phyloP scores from a whole-genome alignment of 2,329 filamentous ascomycete genomes.

The Raffaelea deltoideospora region DNA sequence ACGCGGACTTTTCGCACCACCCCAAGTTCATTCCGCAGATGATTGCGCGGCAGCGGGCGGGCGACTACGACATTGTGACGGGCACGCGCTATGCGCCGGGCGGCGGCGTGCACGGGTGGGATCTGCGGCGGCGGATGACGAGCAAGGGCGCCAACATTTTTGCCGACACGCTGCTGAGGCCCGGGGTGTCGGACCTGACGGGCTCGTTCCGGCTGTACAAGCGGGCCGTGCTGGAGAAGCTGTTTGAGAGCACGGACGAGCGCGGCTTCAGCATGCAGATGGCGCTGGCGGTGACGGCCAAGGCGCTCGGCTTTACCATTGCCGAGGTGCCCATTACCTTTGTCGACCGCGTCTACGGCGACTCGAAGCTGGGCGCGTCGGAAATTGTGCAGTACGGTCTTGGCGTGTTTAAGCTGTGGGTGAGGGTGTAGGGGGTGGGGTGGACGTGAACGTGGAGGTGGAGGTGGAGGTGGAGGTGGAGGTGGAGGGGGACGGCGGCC shows the following conservation, averaged over 20 bases:
- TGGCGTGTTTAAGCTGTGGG: conserved; percentile 63
- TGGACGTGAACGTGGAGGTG: too few species aligned
- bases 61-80: conserved; percentile 89
- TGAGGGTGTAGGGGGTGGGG: conserved; percentile 52
- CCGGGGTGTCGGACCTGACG: conserved; percentile 89
- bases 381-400: conserved; percentile 97
- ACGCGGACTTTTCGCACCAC: conserved; percentile 98
- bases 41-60: conserved; percentile 63
- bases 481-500: neutral
- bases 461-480: neutral
- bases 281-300: conserved; percentile 97
- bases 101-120: conserved; percentile 91
- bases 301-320: conserved; percentile 87
- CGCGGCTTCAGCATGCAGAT: conserved; percentile 99
- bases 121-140: conserved; percentile 77
- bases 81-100: conserved; percentile 85
- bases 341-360: conserved; percentile 82
- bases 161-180: conserved; percentile 82
- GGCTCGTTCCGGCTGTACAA: conserved; percentile 93
- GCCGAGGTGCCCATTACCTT: conserved; percentile 94
- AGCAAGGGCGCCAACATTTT: conserved; percentile 86
- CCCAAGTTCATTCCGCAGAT: conserved; percentile 97
- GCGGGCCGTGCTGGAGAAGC: conserved; percentile 74
- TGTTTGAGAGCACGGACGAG: conserved; percentile 79
- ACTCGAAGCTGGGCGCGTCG: conserved; percentile 84